Percentiles rank a stretch among this genome's conserved stretches.
These are phyloP conservation scores for Lasiodiplodia sp. DNA, from an alignment of 2,329 filamentous ascomycete genomes.

Conservation along the genomic window DNA sequence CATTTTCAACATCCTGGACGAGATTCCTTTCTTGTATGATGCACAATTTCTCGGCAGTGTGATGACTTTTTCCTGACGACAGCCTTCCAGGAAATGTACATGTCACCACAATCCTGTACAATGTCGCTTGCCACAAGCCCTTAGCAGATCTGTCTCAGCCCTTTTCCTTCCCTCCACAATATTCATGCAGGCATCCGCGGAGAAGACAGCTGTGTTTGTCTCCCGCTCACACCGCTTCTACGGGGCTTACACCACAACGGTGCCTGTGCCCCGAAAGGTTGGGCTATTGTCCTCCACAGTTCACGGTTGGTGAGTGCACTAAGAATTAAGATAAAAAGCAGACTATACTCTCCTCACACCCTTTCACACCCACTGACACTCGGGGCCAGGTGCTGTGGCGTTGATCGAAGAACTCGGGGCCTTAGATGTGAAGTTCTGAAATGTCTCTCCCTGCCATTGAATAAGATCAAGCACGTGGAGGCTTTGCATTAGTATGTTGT, in stretches of 20 bases:
- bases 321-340: background rate
- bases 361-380: background rate
- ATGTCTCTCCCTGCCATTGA: constrained; percentile 1
- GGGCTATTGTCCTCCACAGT: background rate
- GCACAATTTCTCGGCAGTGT: background rate
- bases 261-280: constrained; percentile 11
- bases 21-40: background rate
- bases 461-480: background rate
- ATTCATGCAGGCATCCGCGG: background rate
- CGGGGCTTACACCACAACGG: constrained; percentile 24
- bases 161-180: background rate
- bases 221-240: constrained; percentile 1
- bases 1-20: background rate
- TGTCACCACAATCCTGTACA: background rate
- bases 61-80: background rate
- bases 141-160: constrained; percentile 15
- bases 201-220: background rate
- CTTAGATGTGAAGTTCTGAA: background rate
- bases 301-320: background rate
- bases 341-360: background rate
- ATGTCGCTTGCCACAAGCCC: background rate
- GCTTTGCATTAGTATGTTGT: background rate
- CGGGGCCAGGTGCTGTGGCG: background rate
- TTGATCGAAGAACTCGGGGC: background rate
- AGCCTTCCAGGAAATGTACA: background rate